Percentiles rank a stretch among this genome's conserved stretches.
Evolutionary conservation across 495 filamentous ascomycete species (phyloP).

Genomic region (Eremomyces bilateralis): DNA sequence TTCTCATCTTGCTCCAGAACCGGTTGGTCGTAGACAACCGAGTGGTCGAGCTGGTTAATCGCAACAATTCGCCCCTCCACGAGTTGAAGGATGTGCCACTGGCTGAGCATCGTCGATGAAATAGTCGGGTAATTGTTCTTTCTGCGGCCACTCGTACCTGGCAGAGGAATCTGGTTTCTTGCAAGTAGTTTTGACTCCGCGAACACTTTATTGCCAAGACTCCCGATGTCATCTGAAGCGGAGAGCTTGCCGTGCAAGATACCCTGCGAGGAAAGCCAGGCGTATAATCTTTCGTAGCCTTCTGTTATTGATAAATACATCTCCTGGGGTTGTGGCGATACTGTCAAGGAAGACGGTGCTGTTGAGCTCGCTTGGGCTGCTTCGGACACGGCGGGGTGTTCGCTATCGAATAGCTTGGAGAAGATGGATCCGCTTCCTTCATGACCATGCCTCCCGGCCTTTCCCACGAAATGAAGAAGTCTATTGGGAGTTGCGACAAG

Average conservation of each 20-base stretch:
- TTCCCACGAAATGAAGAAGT: constrained; percentile 59
- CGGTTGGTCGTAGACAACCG: constrained; percentile 63
- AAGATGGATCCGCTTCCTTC: constrained; percentile 71
- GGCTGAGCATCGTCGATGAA: constrained; percentile 62
- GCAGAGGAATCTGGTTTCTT: constrained; percentile 43
- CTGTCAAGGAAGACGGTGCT: constrained; percentile 38
- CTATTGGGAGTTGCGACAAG: constrained; percentile 53
- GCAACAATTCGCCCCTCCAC: constrained; percentile 63
- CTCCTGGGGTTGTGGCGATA: constrained; percentile 35
- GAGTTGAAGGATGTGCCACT: constrained; percentile 80
- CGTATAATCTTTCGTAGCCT: constrained; percentile 49
- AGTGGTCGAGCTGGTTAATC: constrained; percentile 66
- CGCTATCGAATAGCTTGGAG: constrained; percentile 66
- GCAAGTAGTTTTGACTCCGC: constrained; percentile 52
- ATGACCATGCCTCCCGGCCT: constrained; percentile 45
- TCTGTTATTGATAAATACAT: constrained; percentile 19
- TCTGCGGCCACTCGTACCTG: constrained; percentile 38
- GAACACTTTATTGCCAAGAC: constrained; percentile 42
- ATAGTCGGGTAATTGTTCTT: constrained; percentile 46
- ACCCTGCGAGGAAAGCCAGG: constrained; percentile 74
- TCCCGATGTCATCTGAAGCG: constrained; percentile 18
- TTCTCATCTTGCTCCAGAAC: constrained; percentile 65
- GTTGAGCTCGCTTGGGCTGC: constrained; percentile 29
- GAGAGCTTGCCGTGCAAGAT: constrained; percentile 68
- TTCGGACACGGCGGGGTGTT: constrained; percentile 55